Conservation (phyloP, 768 basidiomycete genomes). For the Serendipita indica region DNA sequence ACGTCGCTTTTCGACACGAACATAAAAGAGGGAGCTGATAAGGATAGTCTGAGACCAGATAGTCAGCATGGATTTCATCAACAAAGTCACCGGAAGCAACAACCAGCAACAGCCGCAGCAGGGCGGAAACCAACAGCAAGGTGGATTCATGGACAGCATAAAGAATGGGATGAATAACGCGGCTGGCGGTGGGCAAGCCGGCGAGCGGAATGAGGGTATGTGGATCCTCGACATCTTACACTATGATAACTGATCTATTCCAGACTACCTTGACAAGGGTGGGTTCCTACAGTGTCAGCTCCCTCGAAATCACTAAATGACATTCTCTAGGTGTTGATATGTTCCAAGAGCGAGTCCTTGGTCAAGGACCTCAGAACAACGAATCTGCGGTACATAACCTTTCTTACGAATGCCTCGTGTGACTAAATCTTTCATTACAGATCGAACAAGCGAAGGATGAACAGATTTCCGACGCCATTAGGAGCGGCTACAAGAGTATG, state of each 20-base stretch:
- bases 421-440: too few relatives aligned
- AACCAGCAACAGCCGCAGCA: not conserved
- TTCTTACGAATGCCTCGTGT: constrained; percentile 25
- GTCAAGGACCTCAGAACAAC: constrained; percentile 25
- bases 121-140: not conserved
- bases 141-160: constrained; percentile 23
- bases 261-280: constrained; percentile 28
- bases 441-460: constrained; percentile 31
- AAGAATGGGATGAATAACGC: constrained; percentile 20
- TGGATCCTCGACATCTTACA: not conserved
- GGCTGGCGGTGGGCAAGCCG: constrained; percentile 23
- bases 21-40: too few relatives aligned
- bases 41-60: too few relatives aligned
- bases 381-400: constrained; percentile 28
- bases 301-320: not conserved
- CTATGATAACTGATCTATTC: not conserved
- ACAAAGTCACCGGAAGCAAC: not conserved
- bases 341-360: constrained; percentile 31
- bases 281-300: constrained; percentile 4
- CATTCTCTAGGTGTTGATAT: constrained; percentile 23
- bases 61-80: constrained; percentile 4
- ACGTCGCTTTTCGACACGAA: too few relatives aligned
- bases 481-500: constrained; percentile 22
- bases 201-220: constrained; percentile 27
- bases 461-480: constrained; percentile 25